These are phyloP conservation scores for Phtheirospermum japonicum DNA, from an alignment of 257 asterid species.

Conservation along the genomic window DNA sequence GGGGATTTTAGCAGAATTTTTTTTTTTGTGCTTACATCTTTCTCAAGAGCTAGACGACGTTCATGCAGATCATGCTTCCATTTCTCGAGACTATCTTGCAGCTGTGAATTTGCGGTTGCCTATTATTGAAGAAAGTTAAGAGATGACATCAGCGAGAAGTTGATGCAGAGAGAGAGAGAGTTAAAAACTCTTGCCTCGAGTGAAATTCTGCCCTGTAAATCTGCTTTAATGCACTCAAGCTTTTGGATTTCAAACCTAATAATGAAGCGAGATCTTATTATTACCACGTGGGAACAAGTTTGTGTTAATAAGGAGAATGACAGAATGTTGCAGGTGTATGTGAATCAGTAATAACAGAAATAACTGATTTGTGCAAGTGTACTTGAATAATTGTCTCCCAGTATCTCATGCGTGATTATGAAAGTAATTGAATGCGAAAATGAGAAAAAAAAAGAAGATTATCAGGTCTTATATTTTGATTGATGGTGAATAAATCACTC, in stretches of 20 bases:
- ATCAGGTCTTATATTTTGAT: conserved; percentile 21
- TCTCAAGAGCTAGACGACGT: conserved; percentile 80
- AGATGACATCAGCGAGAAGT: conserved; percentile 19
- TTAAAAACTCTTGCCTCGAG: conserved; percentile 57
- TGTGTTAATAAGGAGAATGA: conserved; percentile 7
- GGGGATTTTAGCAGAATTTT: background rate
- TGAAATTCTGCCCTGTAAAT: conserved; percentile 53
- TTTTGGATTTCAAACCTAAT: conserved; percentile 63
- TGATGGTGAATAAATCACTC: conserved; percentile 47
- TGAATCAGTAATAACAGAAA: background rate
- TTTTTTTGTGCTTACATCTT: conserved; percentile 55
- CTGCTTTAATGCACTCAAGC: conserved; percentile 59
- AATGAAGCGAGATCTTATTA: conserved; percentile 27
- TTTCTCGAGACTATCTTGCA: conserved; percentile 60
- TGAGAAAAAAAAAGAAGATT: background rate
- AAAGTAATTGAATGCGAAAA: background rate
- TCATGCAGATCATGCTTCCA: conserved; percentile 67
- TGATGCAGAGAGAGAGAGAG: conserved; percentile 17
- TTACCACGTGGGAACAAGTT: conserved; percentile 22
- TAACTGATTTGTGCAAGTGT: background rate
- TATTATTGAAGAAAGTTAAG: conserved; percentile 31
- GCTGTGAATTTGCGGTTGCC: conserved; percentile 52
- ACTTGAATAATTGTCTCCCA: no score
- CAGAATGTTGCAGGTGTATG: conserved; percentile 12
- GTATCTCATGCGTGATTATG: background rate